Evolutionary conservation across 805 yeast genomes (phyloP), one percentile per base, ranked within the genome.

Genomic region (Starmerella geochares): DNA sequence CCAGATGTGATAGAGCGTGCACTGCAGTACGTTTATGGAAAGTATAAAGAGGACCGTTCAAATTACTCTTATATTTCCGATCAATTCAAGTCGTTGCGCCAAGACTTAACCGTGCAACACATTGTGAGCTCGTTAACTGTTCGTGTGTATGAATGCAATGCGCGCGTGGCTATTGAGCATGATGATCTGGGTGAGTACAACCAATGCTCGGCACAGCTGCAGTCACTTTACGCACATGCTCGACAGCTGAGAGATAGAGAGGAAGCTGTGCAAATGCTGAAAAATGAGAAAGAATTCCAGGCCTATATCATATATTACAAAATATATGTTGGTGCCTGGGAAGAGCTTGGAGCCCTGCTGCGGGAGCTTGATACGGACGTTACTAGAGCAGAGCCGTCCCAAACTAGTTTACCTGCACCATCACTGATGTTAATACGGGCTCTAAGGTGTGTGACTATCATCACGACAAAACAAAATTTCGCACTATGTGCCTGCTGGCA

Each of bases 171-270:
- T 0, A 73, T 90, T 33, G 83, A 80, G 57, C 80, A 83, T 61
- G 74, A 76, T 36, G 98, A 90, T 65, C 67, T 90, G 54, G 96
- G 96, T 9, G 97, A 92, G 65, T 87, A 84, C 64, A 92, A 92
- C 67, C 96, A 90, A 64, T 92, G 97, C 63, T 94, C 84, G 65
- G 78, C 94, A 14, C 86, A 86, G 59, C 67, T 92, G 46, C 77
- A 77, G 54, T 70, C 74, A 14, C 48, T 50, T 14, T 47, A 51
- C 41, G 24, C 47, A 17, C 45, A 27, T 24, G 27, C 42, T 3
- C 16, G 31, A 3, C 28, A 19, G 27, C 24, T 25, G 23, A 9
- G 4, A 4, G 33, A 27, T 13, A 27, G 10, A 32, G 9, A 27
- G 5, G 32, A 16, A 16, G 31, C 44, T 3, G 9, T 2, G 3